Evolutionary conservation across 2,329 filamentous ascomycete genomes (phyloP), one percentile per base, ranked within the genome.

Genomic region (Metarhizium sp.): DNA sequence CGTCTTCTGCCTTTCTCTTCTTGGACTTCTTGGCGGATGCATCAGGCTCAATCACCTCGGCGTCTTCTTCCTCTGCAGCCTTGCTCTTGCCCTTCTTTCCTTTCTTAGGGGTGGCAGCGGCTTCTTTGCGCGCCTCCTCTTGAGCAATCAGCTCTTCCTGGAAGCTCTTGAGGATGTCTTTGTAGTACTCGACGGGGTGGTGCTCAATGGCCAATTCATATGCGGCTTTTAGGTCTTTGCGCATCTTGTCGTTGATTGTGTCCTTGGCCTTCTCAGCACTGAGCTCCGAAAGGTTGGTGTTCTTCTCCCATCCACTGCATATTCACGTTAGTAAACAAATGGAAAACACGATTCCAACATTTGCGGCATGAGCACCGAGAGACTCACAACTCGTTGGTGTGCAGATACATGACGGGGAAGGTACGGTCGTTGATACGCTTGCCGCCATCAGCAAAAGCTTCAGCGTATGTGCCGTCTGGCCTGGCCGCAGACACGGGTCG

Each of bases 381-480:
- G 14, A 84, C 92, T 83, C 75, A 99, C 94, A 99, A 97, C 78
- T 97, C 92, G 66, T 97, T 96, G 42, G 92, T 96, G 60, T 84
- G 79, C 52, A 97, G 76, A 69, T 96, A 97, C 92, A 97, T 96
- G 66, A 97, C 85, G 5, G 92, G 90, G 69, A 91, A 97, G 34
- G 88, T 91, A 60, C 92, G 83, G 71, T 96, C 91, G 59, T 86
- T 82, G 46, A 82, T 85, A 61, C 91, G 88, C 76, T 94, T 94
- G 64, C 89, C 92, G 58, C 88, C 92, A 64, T 96, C 91, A 45
- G 85, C 83, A 67, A 89, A 96, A 60, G 92, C 88, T 57, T 91
- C 89, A 54, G 89, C 85, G 70, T 94, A 96, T 45, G 87, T 88
- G 56, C 92, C 92, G 71, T 97, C 92, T 25, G 82, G 75, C 57